These are phyloP conservation scores for Monosporascus sp. DNA, from an alignment of 2,329 filamentous ascomycete genomes.

Conservation along the genomic window DNA sequence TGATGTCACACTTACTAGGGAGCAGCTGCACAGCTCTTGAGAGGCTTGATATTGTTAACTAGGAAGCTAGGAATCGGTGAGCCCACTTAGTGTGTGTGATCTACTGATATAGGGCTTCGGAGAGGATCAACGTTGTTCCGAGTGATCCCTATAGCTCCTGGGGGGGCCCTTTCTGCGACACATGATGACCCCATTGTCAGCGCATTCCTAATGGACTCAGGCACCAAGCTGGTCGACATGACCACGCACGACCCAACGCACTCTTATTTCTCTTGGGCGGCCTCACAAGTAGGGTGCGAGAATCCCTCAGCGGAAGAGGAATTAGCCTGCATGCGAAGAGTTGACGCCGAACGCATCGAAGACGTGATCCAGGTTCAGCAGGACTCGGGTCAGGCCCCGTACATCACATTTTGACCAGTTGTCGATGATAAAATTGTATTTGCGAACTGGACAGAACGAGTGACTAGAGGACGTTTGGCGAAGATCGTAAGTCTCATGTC, in stretches of 20 bases:
- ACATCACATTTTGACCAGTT: background rate
- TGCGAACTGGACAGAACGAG: background rate
- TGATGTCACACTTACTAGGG: no score
- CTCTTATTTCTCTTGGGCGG: constrained; percentile 32
- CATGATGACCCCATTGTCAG: constrained; percentile 39
- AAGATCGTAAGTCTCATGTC: background rate
- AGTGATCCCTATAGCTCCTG: no score
- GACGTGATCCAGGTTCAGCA: background rate
- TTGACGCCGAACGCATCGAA: background rate
- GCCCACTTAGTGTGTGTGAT: no score
- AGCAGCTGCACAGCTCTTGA: no score
- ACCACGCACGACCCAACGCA: constrained; percentile 19
- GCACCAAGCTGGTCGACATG: constrained; percentile 28
- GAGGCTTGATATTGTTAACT: no score
- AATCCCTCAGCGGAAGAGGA: constrained; percentile 21
- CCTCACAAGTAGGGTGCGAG: constrained; percentile 28
- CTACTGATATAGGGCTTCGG: no score
- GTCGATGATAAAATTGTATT: background rate
- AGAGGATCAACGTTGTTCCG: no score
- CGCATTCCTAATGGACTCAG: constrained; percentile 37
- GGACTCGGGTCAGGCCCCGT: background rate
- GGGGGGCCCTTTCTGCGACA: no score
- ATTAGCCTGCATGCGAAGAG: constrained; percentile 29
- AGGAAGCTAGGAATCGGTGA: no score
- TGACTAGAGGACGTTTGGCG: background rate